Evolutionary conservation across 2,329 filamentous ascomycete genomes (phyloP).

Genomic region (Aureobasidium sp.): DNA sequence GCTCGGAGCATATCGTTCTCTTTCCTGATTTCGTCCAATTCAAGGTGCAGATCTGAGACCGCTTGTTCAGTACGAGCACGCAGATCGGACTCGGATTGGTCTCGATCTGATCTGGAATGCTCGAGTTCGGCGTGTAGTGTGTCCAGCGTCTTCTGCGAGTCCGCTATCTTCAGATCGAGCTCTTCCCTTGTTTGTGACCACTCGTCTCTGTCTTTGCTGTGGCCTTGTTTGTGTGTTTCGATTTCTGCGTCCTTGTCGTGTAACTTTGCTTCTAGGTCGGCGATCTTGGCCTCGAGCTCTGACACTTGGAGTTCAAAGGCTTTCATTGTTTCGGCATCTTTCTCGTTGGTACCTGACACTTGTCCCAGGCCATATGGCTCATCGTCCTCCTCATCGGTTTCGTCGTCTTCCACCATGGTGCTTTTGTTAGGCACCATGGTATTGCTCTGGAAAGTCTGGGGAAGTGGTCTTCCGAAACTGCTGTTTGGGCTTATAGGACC

Average conservation of each 20-base stretch:
- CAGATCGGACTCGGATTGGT: conserved; percentile 15
- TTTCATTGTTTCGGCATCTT: conserved; percentile 53
- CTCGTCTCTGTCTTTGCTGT: conserved; percentile 18
- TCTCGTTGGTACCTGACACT: conserved; percentile 20
- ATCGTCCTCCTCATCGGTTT: conserved; percentile 58
- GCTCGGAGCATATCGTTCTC: conserved; percentile 26
- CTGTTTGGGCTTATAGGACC: conserved; percentile 23
- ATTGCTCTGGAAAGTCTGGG: conserved; percentile 88
- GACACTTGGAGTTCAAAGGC: conserved; percentile 74
- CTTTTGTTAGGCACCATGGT: conserved; percentile 97
- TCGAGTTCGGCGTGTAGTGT: conserved; percentile 32
- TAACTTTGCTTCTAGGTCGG: conserved; percentile 59
- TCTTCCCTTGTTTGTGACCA: conserved; percentile 51
- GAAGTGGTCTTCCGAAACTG: conserved; percentile 66
- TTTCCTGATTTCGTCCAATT: conserved; percentile 12
- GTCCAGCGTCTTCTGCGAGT: conserved; percentile 14
- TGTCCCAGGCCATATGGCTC: conserved; percentile 51
- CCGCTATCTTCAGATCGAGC: conserved; percentile 38
- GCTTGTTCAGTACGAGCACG: conserved; percentile 15
- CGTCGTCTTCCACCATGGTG: conserved; percentile 93
- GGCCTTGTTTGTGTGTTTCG: conserved; percentile 42
- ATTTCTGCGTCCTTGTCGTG: conserved; percentile 65
- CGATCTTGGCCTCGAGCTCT: conserved; percentile 64
- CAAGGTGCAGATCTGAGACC: conserved; percentile 11
- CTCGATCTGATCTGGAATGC: conserved; percentile 46